phyloP scores from a whole-genome alignment of 495 filamentous ascomycete genomes.

The Podospora comata region DNA sequence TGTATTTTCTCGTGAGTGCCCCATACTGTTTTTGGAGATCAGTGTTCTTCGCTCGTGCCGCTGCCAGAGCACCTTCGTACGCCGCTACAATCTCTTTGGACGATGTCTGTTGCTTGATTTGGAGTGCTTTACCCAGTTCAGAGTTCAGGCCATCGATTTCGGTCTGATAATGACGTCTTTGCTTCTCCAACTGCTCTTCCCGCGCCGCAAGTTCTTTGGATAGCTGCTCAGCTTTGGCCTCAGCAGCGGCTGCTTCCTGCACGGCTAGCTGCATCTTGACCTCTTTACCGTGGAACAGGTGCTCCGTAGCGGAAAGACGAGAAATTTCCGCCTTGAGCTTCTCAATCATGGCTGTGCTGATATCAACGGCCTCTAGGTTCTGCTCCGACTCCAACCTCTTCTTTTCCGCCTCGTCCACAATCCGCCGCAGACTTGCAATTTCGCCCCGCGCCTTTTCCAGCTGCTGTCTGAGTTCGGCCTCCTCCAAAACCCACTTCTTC shows the following conservation, averaged over 20 bases:
- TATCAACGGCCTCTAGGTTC: constrained; percentile 55
- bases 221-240: constrained; percentile 50
- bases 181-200: constrained; percentile 50
- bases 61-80: constrained; percentile 36
- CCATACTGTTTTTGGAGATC: constrained; percentile 44
- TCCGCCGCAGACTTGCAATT: constrained; percentile 51
- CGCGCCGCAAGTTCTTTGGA: constrained; percentile 49
- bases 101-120: constrained; percentile 40
- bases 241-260: constrained; percentile 49
- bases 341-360: constrained; percentile 58
- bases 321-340: constrained; percentile 55
- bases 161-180: constrained; percentile 42
- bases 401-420: constrained; percentile 60
- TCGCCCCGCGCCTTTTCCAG: constrained; percentile 52
- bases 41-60: constrained; percentile 39
- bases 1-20: constrained; percentile 42
- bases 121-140: constrained; percentile 42
- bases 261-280: constrained; percentile 50
- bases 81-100: constrained; percentile 36
- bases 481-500: constrained; percentile 58
- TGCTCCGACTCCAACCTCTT: constrained; percentile 57
- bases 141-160: constrained; percentile 43
- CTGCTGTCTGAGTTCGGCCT: constrained; percentile 50
- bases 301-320: constrained; percentile 53
- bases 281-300: constrained; percentile 56